Evolutionary conservation across 352 stramenopile species (phyloP), one percentile per base, ranked within the genome.

Genomic region (Globisporangium radiosum): DNA sequence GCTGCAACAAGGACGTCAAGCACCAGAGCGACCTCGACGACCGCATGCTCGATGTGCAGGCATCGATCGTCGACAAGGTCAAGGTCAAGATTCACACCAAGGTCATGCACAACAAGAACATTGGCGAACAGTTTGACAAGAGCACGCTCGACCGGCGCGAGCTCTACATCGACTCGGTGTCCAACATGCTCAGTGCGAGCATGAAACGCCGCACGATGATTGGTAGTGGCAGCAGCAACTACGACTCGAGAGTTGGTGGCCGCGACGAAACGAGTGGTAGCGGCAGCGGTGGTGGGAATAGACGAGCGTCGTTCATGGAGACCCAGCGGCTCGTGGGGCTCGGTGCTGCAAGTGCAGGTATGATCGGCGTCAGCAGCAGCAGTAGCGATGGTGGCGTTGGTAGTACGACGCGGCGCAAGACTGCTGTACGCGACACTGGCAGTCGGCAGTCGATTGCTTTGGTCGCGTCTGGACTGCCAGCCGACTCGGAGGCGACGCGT

Each of bases 81-180:
- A 73, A 85, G 37, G 62, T 76, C 1, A 90, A 91, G 49, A 79
- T 94, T 45, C 70, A 83, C 59, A 87, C 79, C 50, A 94, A 94
- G 75, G 87, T 94, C 72, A 89, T 89, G 76, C 89, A 94, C 61
- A 94, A 94, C 74, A 94, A 94, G 62, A 92, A 94, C 66, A 91
- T 88, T 40, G 84, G 84, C 52, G 84, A 94, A 58, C 84, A 94
- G 62, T 94, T 94, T 54, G 84, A 94, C 65, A 90, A 89, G 63
- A 85, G 78, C 45, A 72, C 77, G 13, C 69, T 94, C 8, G 82
- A 94, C 40, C 68, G 84, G 9, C 80, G 84, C 3, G 84, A 94
- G 61, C 67, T 94, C 0, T 94, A 87, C 57, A 83, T 94, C 4
- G 75, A 90, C 39, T 92, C 85, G 39, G 63, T 94, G 13, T 72